Evolutionary conservation across 208 protist genomes (phyloP).

Genomic region (Lotmaria passim): DNA sequence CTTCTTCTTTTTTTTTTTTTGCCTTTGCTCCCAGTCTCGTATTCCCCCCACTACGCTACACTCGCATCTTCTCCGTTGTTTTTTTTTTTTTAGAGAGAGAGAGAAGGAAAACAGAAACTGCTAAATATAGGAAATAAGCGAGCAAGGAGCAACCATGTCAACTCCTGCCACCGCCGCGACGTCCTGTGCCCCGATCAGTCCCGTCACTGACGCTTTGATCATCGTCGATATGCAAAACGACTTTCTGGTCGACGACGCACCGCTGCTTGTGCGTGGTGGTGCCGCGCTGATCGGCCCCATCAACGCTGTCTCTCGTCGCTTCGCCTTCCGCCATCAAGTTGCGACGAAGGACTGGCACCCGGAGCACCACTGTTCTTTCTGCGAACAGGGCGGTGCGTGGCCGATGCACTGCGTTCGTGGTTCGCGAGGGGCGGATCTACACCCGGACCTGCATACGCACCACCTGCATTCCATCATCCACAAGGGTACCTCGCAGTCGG

Average conservation of each 20-base stretch:
- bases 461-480: conserved; percentile 36
- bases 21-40: no score
- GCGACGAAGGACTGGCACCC: conserved; percentile 78
- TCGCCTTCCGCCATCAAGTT: conserved; percentile 48
- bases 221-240: conserved; percentile 80
- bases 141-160: not conserved
- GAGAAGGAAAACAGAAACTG: no score
- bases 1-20: no score
- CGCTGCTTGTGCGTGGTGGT: conserved; percentile 50
- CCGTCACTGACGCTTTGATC: conserved; percentile 51
- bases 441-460: conserved; percentile 30
- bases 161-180: not conserved
- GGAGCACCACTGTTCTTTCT: conserved; percentile 64
- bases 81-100: no score
- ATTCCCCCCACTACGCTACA: no score
- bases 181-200: conserved; percentile 1
- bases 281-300: conserved; percentile 42
- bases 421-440: conserved; percentile 46
- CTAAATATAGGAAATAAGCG: no score
- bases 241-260: conserved; percentile 52
- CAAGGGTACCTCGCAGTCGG: conserved; percentile 37
- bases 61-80: not conserved
- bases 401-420: conserved; percentile 64
- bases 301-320: conserved; percentile 33
- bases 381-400: conserved; percentile 50